phyloP scores from a whole-genome alignment of 106 monocot species.

The Dioscorea alata region DNA sequence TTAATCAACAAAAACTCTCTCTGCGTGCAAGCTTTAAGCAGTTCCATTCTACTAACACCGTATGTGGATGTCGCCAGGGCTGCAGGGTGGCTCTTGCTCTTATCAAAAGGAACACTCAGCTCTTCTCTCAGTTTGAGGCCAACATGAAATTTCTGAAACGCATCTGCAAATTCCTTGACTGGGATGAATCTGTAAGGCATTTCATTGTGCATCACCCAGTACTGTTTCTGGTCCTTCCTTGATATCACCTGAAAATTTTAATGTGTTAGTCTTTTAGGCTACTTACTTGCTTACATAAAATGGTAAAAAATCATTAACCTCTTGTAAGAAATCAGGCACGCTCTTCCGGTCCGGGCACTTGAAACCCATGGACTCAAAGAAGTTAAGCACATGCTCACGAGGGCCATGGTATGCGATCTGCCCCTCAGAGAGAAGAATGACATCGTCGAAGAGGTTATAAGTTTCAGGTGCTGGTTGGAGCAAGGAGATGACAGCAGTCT shows the following conservation, averaged over 20 bases:
- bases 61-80: conserved; percentile 41
- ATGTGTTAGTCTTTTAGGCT: too few species aligned
- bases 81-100: conserved; percentile 42
- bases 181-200: conserved; percentile 36
- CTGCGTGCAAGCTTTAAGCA: conserved; percentile 33
- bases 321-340: conserved; percentile 50
- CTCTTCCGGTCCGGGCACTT: conserved; percentile 46
- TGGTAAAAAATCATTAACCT: conserved; percentile 12
- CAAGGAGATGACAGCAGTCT: conserved; percentile 37
- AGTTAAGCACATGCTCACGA: conserved; percentile 31
- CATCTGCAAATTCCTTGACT: conserved; percentile 39
- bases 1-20: conserved; percentile 45
- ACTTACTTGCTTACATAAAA: too few species aligned
- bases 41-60: conserved; percentile 33
- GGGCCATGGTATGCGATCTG: conserved; percentile 43
- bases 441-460: conserved; percentile 49
- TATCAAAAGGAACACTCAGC: conserved; percentile 33
- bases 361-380: conserved; percentile 50
- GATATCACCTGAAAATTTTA: conserved; percentile 23
- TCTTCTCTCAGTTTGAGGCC: conserved; percentile 18
- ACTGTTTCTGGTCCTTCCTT: conserved; percentile 45
- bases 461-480: conserved; percentile 57
- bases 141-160: conserved; percentile 28
- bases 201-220: conserved; percentile 21
- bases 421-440: conserved; percentile 53